Evolutionary conservation across 75 land plant genomes (phyloP).

Genomic region (Isoetes taiwanensis): DNA sequence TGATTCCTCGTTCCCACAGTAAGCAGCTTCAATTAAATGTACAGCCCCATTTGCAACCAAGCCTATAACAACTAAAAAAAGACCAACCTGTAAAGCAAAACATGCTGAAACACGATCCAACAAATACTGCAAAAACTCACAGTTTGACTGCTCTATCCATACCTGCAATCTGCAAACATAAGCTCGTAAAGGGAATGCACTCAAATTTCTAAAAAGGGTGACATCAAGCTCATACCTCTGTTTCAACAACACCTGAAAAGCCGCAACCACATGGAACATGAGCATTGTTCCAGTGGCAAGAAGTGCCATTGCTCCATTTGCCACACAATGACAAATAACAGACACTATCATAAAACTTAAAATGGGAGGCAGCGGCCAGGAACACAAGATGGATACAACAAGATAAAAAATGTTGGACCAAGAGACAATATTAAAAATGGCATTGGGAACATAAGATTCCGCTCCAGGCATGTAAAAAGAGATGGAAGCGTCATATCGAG

Average conservation of each 20-base stretch:
- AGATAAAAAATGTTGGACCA: slow-evolving; percentile 45
- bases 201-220: no score
- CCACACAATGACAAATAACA: slow-evolving; percentile 44
- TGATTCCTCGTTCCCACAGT: no score
- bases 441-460: slow-evolving; percentile 53
- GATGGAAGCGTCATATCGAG: slow-evolving; percentile 63
- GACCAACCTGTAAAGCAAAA: no score
- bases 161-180: no score
- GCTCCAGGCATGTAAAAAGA: slow-evolving; percentile 54
- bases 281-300: slow-evolving; percentile 37
- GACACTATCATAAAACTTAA: slow-evolving; percentile 46
- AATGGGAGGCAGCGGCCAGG: slow-evolving; percentile 37
- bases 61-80: no score
- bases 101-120: no score
- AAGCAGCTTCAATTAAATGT: no score
- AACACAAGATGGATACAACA: slow-evolving; percentile 21
- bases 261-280: slow-evolving; percentile 45
- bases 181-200: no score
- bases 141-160: no score
- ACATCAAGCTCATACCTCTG: slow-evolving; percentile 51
- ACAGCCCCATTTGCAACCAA: no score
- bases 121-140: no score
- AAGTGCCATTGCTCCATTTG: slow-evolving; percentile 59
- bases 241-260: slow-evolving; percentile 46
- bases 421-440: slow-evolving; percentile 39